A percentile compares a stretch with the other conserved stretches of the same genome.
These are phyloP conservation scores for Baudoinia panamericana DNA, from an alignment of 495 filamentous ascomycete species.

Conservation along the genomic window DNA sequence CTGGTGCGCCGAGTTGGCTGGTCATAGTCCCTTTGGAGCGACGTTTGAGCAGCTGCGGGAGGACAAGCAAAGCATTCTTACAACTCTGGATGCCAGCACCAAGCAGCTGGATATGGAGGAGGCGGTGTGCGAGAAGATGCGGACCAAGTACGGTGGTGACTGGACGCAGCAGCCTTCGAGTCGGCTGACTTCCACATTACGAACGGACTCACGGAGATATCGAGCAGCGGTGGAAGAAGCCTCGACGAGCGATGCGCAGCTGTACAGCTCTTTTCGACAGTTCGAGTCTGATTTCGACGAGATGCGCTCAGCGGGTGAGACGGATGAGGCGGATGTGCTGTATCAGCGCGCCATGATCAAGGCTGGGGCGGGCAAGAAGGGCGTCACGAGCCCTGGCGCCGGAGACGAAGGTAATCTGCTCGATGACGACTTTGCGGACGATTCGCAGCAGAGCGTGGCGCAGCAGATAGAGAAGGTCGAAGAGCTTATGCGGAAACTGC, in stretches of 20 bases:
- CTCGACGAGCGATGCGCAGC: slow-evolving; percentile 70
- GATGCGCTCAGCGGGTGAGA: slow-evolving; percentile 82
- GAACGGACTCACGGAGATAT: slow-evolving; percentile 76
- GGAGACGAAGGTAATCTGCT: slow-evolving; percentile 57
- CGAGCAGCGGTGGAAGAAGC: slow-evolving; percentile 81
- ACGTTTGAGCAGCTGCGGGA: slow-evolving; percentile 67
- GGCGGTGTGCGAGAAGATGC: slow-evolving; percentile 97
- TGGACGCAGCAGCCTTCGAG: slow-evolving; percentile 97
- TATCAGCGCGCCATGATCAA: slow-evolving; percentile 75
- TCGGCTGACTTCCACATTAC: slow-evolving; percentile 71
- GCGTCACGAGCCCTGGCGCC: slow-evolving; percentile 39
- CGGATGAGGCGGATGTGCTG: slow-evolving; percentile 74
- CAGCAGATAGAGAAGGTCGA: slow-evolving; percentile 86
- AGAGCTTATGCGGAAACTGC: slow-evolving; percentile 80
- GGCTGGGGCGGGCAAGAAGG: slow-evolving; percentile 44
- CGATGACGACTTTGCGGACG: slow-evolving; percentile 75
- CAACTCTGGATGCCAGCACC: slow-evolving; percentile 59
- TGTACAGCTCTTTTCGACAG: slow-evolving; percentile 69
- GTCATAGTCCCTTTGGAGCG: slow-evolving; percentile 58
- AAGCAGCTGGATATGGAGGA: slow-evolving; percentile 93
- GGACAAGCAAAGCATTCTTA: slow-evolving; percentile 59
- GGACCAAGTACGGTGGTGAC: slow-evolving; percentile 87
- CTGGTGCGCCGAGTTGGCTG: slow-evolving; percentile 86
- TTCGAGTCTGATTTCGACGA: slow-evolving; percentile 84
- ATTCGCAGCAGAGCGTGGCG: slow-evolving; percentile 61